Base-by-base conservation (phyloP, 1,139 yeast species). In the Spencermartinsiella ligniputridi region DNA sequence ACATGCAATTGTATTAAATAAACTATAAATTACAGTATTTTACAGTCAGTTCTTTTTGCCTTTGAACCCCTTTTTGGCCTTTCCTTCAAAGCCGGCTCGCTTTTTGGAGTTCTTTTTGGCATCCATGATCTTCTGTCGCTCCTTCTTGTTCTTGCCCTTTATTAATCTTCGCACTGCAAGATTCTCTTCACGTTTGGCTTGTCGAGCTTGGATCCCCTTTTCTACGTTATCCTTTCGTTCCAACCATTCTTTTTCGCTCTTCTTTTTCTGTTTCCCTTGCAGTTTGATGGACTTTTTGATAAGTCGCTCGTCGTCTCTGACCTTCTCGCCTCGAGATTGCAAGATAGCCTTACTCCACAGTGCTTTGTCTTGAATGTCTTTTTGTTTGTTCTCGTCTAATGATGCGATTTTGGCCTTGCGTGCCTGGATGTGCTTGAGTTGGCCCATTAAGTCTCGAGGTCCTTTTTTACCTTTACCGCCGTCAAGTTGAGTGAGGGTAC, bases 391-490 rank as follows among this genome's bases (percentile, higher is more conserved):
- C 17, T 77, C 78, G 48, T 81, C 81, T 60, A 88, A 66, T 39
- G 69, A 63, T 15, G 76, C 75, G 27, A 87, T 56, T 58, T 79
- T 83, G 27, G 74, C 74, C 60, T 84, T 85, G 66, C 86, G 86
- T 50, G 76, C 76, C 60, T 89, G 95, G 33, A 89, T 69, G 52
- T 82, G 78, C 54, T 74, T 74, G 53, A 92, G 71, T 66, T 92
- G 97, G 1, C 92, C 96, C 53, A 81, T 80, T 46, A 88, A 68
- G 64, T 92, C 97, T 52, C 96, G 79, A 3, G 96, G 95, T 0
- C 96, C 96, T 64, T 85, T 86, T 63, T 74, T 76, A 54, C 74
- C 76, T 51, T 72, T 75, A 50, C 72, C 68, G 44, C 76, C 82
- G 57, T 92, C 77, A 35, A 86, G 60, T 41, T 74, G 73, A 39